phyloP scores from a whole-genome alignment of 371 early-diverging fungal genomes.

The Mortierella sp. region DNA sequence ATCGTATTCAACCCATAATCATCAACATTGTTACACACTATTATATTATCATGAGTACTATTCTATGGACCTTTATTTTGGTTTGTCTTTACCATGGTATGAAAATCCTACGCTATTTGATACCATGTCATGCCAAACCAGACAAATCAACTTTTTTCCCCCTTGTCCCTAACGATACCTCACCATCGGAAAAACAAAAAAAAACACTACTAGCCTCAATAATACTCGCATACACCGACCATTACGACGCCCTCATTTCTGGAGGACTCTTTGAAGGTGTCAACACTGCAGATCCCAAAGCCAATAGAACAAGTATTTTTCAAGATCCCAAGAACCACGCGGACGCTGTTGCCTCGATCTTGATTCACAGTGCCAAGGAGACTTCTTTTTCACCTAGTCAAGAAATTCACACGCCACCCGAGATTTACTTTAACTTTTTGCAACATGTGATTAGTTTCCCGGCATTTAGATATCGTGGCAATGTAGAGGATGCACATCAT shows the following conservation, averaged over 20 bases:
- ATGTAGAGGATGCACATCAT: constrained; percentile 7
- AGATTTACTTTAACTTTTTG: constrained; percentile 12
- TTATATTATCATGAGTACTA: too few relatives aligned
- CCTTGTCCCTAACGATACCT: neutral
- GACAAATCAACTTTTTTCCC: neutral
- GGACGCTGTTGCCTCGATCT: constrained; percentile 24
- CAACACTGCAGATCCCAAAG: constrained; percentile 19
- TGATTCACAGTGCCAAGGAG: constrained; percentile 9
- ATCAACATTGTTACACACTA: too few relatives aligned
- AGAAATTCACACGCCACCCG: constrained; percentile 3
- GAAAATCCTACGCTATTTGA: too few relatives aligned
- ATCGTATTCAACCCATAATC: too few relatives aligned
- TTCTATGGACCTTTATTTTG: too few relatives aligned
- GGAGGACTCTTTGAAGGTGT: constrained; percentile 16
- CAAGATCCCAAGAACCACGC: constrained; percentile 20
- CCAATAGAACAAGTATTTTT: constrained; percentile 8
- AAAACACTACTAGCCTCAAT: neutral
- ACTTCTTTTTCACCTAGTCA: constrained; percentile 2
- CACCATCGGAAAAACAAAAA: neutral
- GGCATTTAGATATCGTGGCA: neutral
- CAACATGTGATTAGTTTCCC: constrained; percentile 8
- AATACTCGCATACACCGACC: neutral
- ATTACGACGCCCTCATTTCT: constrained; percentile 17
- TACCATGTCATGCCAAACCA: too few relatives aligned
- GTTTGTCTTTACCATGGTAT: too few relatives aligned